These are phyloP conservation scores for Phialophora chinensis DNA, from an alignment of 2,329 filamentous ascomycete species.

Conservation along the genomic window DNA sequence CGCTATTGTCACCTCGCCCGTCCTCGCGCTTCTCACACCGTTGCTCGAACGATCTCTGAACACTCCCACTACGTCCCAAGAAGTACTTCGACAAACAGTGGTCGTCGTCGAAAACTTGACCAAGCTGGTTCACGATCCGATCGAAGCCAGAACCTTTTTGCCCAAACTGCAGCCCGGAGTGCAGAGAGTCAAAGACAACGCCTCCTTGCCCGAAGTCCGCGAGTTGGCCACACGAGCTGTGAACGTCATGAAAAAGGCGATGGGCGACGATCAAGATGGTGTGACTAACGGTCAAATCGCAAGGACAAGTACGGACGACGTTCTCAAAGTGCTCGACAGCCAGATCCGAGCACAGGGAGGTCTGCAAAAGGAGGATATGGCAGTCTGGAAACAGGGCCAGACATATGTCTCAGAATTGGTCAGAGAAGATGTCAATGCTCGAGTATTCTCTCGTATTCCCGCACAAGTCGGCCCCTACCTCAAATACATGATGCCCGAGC, in stretches of 20 bases:
- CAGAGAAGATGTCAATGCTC: conserved; percentile 83
- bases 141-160: conserved; percentile 92
- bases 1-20: conserved; percentile 91
- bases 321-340: conserved; percentile 74
- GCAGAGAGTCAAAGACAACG: conserved; percentile 82
- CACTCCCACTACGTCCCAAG: conserved; percentile 86
- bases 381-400: conserved; percentile 70
- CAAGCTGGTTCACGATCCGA: conserved; percentile 93
- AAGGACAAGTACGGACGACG: conserved; percentile 73
- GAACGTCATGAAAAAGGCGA: conserved; percentile 89
- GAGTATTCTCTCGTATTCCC: conserved; percentile 75
- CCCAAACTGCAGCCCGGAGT: conserved; percentile 95
- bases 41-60: conserved; percentile 93
- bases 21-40: conserved; percentile 90
- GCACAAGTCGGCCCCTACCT: conserved; percentile 76
- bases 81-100: conserved; percentile 92
- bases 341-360: conserved; percentile 75
- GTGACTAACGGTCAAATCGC: conserved; percentile 63
- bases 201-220: conserved; percentile 91
- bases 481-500: conserved; percentile 68
- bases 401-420: conserved; percentile 83
- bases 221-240: conserved; percentile 84
- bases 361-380: conserved; percentile 64
- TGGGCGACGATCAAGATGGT: conserved; percentile 72
- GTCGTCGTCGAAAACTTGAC: conserved; percentile 98